Base-by-base conservation (phyloP, 768 basidiomycete genomes). In the Lactarius psammicola region DNA sequence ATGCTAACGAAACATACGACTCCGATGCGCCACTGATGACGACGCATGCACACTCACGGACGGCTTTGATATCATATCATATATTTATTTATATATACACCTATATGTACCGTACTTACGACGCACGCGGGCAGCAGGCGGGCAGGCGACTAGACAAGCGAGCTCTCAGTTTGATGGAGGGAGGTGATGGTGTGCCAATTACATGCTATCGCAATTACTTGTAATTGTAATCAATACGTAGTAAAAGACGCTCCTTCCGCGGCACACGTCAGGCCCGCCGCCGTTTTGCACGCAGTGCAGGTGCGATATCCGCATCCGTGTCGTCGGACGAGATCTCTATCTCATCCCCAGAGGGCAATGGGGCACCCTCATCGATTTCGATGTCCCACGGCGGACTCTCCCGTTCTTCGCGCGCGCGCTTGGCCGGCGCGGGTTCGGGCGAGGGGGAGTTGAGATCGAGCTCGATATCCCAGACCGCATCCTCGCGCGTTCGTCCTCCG, bases 401-500 rank as follows among this genome's bases (percentile, higher is more conserved):
- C 42, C 67, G 66, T 38, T 54, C 63, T 30, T 66, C 64, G 4
- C 67, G 63, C 15, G 26, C 8, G 20, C 67, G 64, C 42, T 68
- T 68, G 8, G 57, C 30, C 9, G 55, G 28, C 10, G 46, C 23
- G 2, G 56, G 31, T 15, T 42, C 30, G 23, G 66, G 66, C 0
- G 66, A 62, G 3, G 68, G 62, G 11, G 68, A 61, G 60, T 82
- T 72, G 38, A 83, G 74, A 63, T 87, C 86, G 5, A 84, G 78
- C 69, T 90, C 90, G 62, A 90, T 87, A 71, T 90, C 88, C 90
- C 90, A 92, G 8, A 79, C 76, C 1, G 88, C 86, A 71, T 40
- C n/a, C 13, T 17, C 13, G 4, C 18, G 4, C 34, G 42, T 20
- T 40, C 60, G 18, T 38, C 53, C 18, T 7, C 2, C 6, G 23